Percentiles rank a stretch among this genome's conserved stretches.
phyloP scores from a whole-genome alignment of 2,329 filamentous ascomycete species.

The Cordyceps sp. region DNA sequence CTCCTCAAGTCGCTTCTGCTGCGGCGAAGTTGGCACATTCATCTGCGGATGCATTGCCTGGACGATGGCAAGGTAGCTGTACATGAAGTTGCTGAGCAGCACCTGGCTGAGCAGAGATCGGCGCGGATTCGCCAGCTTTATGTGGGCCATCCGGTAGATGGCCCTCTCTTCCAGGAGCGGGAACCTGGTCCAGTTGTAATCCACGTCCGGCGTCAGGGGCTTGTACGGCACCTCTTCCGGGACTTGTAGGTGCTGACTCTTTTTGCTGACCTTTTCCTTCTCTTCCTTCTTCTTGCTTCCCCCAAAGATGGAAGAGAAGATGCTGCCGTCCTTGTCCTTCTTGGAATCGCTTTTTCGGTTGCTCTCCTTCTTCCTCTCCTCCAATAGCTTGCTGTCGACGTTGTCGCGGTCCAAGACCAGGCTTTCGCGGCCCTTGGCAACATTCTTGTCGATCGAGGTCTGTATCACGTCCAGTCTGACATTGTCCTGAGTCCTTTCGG shows the following conservation, averaged over 20 bases:
- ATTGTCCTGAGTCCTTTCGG: constrained; percentile 54
- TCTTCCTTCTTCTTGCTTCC: constrained; percentile 77
- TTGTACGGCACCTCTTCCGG: constrained; percentile 66
- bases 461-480: constrained; percentile 76
- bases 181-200: constrained; percentile 93
- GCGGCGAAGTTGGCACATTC: constrained; percentile 71
- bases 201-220: constrained; percentile 66
- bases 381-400: constrained; percentile 54
- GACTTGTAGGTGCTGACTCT: constrained; percentile 53
- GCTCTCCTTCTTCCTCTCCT: constrained; percentile 70
- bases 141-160: constrained; percentile 97
- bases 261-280: constrained; percentile 57
- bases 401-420: constrained; percentile 67
- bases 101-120: constrained; percentile 88
- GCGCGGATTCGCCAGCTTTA: constrained; percentile 94
- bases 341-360: constrained; percentile 61
- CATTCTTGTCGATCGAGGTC: constrained; percentile 59
- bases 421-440: constrained; percentile 59
- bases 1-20: constrained; percentile 47
- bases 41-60: constrained; percentile 98
- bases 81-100: constrained; percentile 98
- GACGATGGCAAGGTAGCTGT: constrained; percentile 94
- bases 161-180: constrained; percentile 89
- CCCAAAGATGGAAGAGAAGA: constrained; percentile 90
- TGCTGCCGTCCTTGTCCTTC: constrained; percentile 81